phyloP scores from a whole-genome alignment of 208 protist species.

The Entamoeba dispar region DNA sequence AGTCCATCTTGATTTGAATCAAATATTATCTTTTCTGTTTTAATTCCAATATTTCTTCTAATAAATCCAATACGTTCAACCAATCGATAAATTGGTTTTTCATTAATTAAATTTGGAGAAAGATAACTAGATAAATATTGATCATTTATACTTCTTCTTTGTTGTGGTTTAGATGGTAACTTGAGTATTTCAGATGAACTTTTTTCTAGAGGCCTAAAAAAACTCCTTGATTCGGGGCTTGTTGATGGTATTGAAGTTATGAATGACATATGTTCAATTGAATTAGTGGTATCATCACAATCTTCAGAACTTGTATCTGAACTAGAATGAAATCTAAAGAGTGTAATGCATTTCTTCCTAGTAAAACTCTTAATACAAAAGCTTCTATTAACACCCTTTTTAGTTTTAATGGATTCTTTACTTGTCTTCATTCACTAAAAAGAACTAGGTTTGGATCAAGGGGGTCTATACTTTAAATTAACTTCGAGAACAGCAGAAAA shows the following conservation, averaged over 20 bases:
- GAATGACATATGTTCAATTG: background rate
- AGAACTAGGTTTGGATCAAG: too few species aligned
- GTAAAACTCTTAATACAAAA: background rate
- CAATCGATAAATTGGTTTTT: background rate
- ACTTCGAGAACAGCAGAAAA: too few species aligned
- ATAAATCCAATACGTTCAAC: background rate
- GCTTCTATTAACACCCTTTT: too few species aligned
- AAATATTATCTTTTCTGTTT: background rate
- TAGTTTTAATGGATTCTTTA: too few species aligned
- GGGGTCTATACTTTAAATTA: too few species aligned
- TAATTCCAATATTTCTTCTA: background rate
- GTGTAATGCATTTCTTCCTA: background rate
- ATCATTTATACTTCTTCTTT: background rate
- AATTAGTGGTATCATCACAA: background rate
- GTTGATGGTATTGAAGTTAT: background rate
- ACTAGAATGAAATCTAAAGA: background rate
- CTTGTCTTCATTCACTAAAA: too few species aligned
- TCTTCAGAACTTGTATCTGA: background rate
- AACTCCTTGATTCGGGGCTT: background rate
- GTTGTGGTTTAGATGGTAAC: background rate
- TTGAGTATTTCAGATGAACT: background rate
- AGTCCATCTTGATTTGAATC: background rate
- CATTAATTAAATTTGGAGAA: background rate
- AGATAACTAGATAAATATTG: background rate
- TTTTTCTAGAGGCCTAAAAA: background rate